Base-by-base conservation (phyloP, 1,139 yeast genomes). In the Yamadazyma diddensiae region DNA sequence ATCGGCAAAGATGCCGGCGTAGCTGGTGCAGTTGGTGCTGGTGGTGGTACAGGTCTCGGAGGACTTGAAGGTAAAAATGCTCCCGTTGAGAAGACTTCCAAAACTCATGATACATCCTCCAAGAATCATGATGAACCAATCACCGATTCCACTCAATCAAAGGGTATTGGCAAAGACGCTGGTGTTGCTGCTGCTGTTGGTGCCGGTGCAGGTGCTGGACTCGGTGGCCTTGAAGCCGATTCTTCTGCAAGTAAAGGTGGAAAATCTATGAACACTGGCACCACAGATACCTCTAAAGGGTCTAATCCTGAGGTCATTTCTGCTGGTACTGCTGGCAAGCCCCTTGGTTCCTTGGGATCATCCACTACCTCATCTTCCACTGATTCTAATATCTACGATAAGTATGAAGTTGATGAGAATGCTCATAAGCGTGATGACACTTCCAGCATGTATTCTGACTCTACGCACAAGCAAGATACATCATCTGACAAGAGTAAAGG, bases 171-270 rank as follows among this genome's bases (percentile, higher is more conserved):
- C 20, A 12, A 9, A 10, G 22, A 17, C 20, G 26, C 30, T 17
- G 31, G 35, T 10, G 13, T 18, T 15, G 31, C 12, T 20, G 28
- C 22, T 26, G 28, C 28, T 26, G 22, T 16, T 13, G 28, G 28
- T 18, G 28, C 28, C 18, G 28, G 22, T 12, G 28, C 22, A 8
- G 12, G 3, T 18, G 28, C 13, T 15, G 33, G 16, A 3, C 5
- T 6, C 9, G 19, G 21, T 13, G n/a, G n/a, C n/a, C n/a, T n/a
- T n/a, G n/a, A n/a, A n/a, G n/a, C n/a, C n/a, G n/a, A n/a, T n/a
- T n/a, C n/a, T n/a, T n/a, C n/a, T n/a, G n/a, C n/a, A n/a, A n/a
- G n/a, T n/a, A n/a, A n/a, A n/a, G n/a, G n/a, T n/a, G n/a, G n/a
- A n/a, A n/a, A n/a, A n/a, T 8, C 24, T n/a, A 21, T 6, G 8